These are phyloP conservation scores for Fraxinus pennsylvanica DNA, from an alignment of 257 asterid genomes.

Conservation along the genomic window DNA sequence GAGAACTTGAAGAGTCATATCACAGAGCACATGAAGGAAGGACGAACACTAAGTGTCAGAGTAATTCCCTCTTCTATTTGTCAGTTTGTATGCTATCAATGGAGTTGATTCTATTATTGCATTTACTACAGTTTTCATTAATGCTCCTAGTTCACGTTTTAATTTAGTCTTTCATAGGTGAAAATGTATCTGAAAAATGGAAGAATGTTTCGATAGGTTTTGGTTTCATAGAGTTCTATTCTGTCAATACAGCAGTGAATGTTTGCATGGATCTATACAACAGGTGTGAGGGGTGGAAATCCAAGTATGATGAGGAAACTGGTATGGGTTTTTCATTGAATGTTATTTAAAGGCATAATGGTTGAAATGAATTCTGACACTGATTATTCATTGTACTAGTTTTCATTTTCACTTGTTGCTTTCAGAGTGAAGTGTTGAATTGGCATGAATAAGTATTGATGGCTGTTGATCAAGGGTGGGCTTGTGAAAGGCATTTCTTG, in stretches of 20 bases:
- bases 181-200: conserved; percentile 82
- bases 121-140: not conserved
- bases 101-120: not conserved
- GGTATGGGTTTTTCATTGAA: conserved; percentile 45
- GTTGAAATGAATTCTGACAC: not conserved
- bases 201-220: conserved; percentile 84
- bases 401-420: conserved; percentile 20
- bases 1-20: conserved; percentile 69
- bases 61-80: conserved; percentile 48
- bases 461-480: conserved; percentile 18
- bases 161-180: conserved; percentile 44
- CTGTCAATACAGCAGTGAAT: conserved; percentile 63
- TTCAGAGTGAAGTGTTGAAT: not conserved
- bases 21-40: conserved; percentile 63
- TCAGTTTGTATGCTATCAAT: conserved; percentile 12
- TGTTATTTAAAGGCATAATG: conserved; percentile 9
- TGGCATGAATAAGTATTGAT: conserved; percentile 21
- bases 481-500: conserved; percentile 3
- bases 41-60: conserved; percentile 72
- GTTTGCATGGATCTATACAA: conserved; percentile 76
- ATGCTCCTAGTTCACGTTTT: not conserved
- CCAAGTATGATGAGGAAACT: conserved; percentile 79
- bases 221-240: conserved; percentile 83
- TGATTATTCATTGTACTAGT: not conserved
- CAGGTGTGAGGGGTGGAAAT: conserved; percentile 79